Base-by-base conservation (phyloP, 164 flowering plant species). In the Vitis rupestris region DNA sequence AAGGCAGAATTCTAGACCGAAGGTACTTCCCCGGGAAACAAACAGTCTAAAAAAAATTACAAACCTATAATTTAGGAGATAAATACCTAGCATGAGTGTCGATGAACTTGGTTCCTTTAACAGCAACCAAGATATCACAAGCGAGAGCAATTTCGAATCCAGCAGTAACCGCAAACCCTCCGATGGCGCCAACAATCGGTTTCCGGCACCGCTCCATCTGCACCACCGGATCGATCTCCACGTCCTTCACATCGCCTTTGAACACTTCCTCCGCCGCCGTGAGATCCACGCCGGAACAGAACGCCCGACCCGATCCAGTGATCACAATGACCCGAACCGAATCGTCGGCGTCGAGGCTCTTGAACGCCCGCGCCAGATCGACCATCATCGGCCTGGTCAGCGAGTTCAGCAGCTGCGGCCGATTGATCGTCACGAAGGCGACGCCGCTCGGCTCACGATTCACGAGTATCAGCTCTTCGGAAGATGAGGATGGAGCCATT, bases 91-190 rank as follows among this genome's bases (percentile, higher is more conserved):
- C 86, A 79, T 94, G 97, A 63, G 92, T 92, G 48, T 94, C 98
- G 68, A 94, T 82, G 73, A 94, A 94, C 73, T 86, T 92, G 54
- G 98, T 82, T 4, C 86, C 87, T 66, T 80, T 89, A 3, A 90
- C 76, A 23, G 98, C 98, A 50, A 94, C 67, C 65, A 92, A 50
- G 0, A 94, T 64, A 77, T 90, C 98, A 67, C 97, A 94, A 59
- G 97, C 92, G 52, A 94, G 83, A 2, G 97, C 81, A 50, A 94
- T 88, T 84, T 94, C 98, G 67, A 94, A 92, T 12, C 98, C 97
- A 27, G 90, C 98, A 0, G 98, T 92, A n/a, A 90, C 94, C 0
- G 97, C 97, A 59, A 92, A 94, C 58, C 97, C 98, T 3, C 57
- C 62, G 8, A 92, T 77, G 3, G 98, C 98, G 15, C 97, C 97